Conservation (phyloP, 2,329 filamentous ascomycete genomes). For the Botrytis aclada region DNA sequence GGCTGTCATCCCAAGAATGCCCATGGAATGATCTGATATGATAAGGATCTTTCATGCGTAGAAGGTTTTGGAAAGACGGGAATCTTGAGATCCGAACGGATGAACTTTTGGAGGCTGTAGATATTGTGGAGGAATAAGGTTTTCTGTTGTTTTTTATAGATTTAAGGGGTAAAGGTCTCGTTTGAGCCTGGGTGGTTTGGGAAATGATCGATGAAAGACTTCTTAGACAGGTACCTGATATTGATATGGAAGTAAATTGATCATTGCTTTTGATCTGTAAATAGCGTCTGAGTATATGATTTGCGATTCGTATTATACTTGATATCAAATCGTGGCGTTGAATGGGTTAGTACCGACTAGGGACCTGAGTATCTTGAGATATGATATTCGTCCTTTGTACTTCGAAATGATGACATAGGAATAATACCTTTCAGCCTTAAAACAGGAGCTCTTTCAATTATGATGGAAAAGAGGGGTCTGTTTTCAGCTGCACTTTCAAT, state of each 20-base stretch:
- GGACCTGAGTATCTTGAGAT: neutral
- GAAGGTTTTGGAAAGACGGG: neutral
- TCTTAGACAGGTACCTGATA: neutral
- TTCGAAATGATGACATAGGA: neutral
- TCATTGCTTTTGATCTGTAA: too few relatives aligned
- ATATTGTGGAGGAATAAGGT: neutral
- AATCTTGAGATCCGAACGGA: conserved; percentile 1
- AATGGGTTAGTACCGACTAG: neutral
- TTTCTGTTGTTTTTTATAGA: neutral
- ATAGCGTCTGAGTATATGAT: neutral
- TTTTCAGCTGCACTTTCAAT: too few relatives aligned
- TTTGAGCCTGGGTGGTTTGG: neutral
- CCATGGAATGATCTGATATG: neutral
- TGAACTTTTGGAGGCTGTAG: neutral
- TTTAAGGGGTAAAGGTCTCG: neutral
- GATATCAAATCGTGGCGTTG: neutral
- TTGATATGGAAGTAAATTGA: neutral
- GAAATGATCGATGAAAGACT: neutral
- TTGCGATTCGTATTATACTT: neutral
- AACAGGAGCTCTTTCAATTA: too few relatives aligned
- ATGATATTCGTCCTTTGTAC: neutral
- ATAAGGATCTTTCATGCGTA: neutral
- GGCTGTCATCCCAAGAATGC: neutral
- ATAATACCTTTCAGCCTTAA: neutral
- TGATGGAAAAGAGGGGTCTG: too few relatives aligned